Base-by-base conservation (phyloP, 2,329 filamentous ascomycete species). In the Alternaria angustiovoidea region DNA sequence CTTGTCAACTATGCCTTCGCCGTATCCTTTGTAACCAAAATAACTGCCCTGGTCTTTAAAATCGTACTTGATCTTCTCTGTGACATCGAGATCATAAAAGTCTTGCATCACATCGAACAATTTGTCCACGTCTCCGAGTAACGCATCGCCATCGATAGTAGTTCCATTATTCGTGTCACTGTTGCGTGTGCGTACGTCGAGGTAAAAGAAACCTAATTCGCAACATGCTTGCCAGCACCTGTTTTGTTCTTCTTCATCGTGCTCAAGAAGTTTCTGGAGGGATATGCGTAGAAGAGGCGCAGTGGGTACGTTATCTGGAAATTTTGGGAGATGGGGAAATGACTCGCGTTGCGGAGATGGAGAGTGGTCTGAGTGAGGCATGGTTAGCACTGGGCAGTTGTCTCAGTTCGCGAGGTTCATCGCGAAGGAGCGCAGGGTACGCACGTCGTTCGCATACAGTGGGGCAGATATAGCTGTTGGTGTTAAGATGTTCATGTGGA, bases 131-230 rank as follows among this genome's bases (percentile, higher is more conserved):
- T 83, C 76, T 2, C 65, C 42, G 1, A 86, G 74, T 4, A 86
- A 67, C 1, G 68, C 68, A 14, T 77, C 67, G 6, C 83, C 83
- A 18, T 76, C 61, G 26, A 75, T 54, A 14, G 38, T 14, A 30
- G 44, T 30, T 24, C 8, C 24, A 16, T 46, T 18, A 9, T 24
- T 26, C 16, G 34, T 16, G 30, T 16, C n/a, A 8, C 24, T 32
- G 39, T 16, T 14, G 20, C 20, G 6, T 9, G 42, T 61, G 22
- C 77, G 73, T 3, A 87, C 72, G 63, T 87, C 83, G 7, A 87
- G 77, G 63, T 87, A 87, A 75, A 87, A 87, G 75, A 87, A 87
- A 1, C 85, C 85, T 1, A 87, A 75, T 3, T 85, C 80, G 54
- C 78, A 79, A 67, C 79, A 82, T 6, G 80, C 79, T 44, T 78